Evolutionary conservation across 345 rosid species (phyloP).

Genomic region (Orychophragmus violaceus): DNA sequence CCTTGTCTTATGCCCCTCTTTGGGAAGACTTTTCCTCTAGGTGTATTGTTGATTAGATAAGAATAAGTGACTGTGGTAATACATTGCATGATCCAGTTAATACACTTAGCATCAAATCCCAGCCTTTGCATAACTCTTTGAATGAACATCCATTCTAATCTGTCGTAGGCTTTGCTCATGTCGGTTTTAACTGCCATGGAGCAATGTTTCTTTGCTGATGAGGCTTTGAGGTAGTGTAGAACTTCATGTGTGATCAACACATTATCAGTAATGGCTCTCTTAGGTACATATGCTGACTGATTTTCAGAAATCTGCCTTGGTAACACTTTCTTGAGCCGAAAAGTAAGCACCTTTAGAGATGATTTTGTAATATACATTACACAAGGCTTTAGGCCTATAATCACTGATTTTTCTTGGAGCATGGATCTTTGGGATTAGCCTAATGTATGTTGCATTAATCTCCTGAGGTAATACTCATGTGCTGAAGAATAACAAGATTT

Average conservation of each 20-base stretch:
- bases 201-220: background rate
- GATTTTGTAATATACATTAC: background rate
- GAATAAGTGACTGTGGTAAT: background rate
- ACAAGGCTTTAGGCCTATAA: background rate
- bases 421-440: background rate
- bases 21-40: background rate
- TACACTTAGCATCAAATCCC: background rate
- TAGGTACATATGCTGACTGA: background rate
- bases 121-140: background rate
- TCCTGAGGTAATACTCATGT: no score
- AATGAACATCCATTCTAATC: background rate
- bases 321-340: background rate
- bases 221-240: background rate
- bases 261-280: background rate
- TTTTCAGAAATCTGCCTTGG: background rate
- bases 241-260: background rate
- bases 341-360: background rate
- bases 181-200: background rate
- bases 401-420: background rate
- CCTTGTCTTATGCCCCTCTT: background rate
- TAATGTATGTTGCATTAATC: background rate
- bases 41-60: background rate
- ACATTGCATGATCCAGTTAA: background rate
- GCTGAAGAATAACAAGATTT: background rate
- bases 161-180: background rate